Evolutionary conservation across 106 monocot species (phyloP).

Genomic region (Acorus calamus): DNA sequence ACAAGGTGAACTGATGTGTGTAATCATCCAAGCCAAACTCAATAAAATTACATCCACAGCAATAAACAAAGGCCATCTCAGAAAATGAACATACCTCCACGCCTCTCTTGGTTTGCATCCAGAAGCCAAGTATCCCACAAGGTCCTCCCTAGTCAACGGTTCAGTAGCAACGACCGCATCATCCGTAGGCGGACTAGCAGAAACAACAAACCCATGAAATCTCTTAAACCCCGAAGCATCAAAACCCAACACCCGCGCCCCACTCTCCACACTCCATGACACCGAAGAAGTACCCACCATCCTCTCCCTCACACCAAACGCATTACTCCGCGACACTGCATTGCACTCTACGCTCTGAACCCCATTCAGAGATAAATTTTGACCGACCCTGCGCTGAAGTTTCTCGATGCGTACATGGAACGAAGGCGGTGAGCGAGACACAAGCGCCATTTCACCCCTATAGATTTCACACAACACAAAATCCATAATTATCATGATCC

Average conservation of each 20-base stretch:
- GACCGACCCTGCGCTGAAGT: no score
- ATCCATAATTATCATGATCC: no score
- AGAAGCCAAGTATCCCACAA: conserved; percentile 68
- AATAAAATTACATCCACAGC: neutral
- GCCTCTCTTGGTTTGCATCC: conserved; percentile 86
- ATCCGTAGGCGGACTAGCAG: conserved; percentile 81
- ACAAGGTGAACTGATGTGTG: no score
- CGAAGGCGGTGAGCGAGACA: no score
- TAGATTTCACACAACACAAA: no score
- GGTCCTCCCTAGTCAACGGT: conserved; percentile 86
- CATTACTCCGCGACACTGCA: conserved; percentile 6
- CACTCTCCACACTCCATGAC: conserved; percentile 16
- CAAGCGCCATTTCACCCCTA: no score
- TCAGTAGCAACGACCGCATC: conserved; percentile 57
- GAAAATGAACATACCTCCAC: conserved; percentile 56
- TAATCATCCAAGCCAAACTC: no score
- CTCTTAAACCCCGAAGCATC: conserved; percentile 7
- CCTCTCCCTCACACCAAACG: conserved; percentile 5
- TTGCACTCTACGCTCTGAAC: conserved; percentile 1
- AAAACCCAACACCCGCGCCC: conserved; percentile 7
- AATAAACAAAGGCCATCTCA: neutral
- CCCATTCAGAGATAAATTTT: no score
- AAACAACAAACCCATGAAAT: conserved; percentile 31
- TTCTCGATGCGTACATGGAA: no score
- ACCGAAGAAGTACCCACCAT: conserved; percentile 4